A percentile compares a stretch with the other conserved stretches of the same genome.
Evolutionary conservation across 2,329 filamentous ascomycete species (phyloP).

Genomic region (Monosporascus sp.): DNA sequence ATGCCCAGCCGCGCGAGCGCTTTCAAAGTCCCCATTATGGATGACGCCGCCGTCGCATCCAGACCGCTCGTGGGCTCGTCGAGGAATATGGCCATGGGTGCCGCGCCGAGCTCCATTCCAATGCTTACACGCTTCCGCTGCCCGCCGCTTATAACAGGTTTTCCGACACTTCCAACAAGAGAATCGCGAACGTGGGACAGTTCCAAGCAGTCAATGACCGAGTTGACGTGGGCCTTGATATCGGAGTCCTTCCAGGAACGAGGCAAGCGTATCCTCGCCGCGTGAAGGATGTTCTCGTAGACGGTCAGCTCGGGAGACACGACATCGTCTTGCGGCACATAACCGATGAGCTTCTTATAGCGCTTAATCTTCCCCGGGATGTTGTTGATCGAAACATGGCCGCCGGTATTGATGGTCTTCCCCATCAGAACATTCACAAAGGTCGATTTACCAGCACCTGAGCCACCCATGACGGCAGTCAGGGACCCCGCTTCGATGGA

Average conservation of each 20-base stretch:
- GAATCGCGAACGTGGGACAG: slow-evolving; percentile 47
- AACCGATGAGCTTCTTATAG: slow-evolving; percentile 57
- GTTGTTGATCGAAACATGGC: slow-evolving; percentile 49
- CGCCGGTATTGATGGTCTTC: slow-evolving; percentile 45
- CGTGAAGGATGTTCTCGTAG: slow-evolving; percentile 57
- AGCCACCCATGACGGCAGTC: slow-evolving; percentile 56
- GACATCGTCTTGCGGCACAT: slow-evolving; percentile 58
- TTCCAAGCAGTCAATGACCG: slow-evolving; percentile 49
- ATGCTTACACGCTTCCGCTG: slow-evolving; percentile 56
- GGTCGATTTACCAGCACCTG: slow-evolving; percentile 54
- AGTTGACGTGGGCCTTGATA: slow-evolving; percentile 48
- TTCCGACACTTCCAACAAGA: slow-evolving; percentile 44
- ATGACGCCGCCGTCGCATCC: slow-evolving; percentile 50
- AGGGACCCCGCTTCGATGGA: slow-evolving; percentile 48
- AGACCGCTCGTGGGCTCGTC: slow-evolving; percentile 50
- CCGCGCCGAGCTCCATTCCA: slow-evolving; percentile 52
- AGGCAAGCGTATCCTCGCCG: slow-evolving; percentile 49
- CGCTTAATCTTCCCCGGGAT: slow-evolving; percentile 39
- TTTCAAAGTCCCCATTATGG: slow-evolving; percentile 50
- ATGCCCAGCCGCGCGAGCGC: slow-evolving; percentile 50
- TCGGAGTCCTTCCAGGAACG: slow-evolving; percentile 43
- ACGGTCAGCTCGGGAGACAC: slow-evolving; percentile 56
- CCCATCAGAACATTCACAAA: slow-evolving; percentile 59
- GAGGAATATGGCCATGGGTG: slow-evolving; percentile 50
- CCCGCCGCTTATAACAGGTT: slow-evolving; percentile 50